These are phyloP conservation scores for Pseudognaphalium luteoalbum DNA, from an alignment of 129 eudicot genomes.

Conservation along the genomic window DNA sequence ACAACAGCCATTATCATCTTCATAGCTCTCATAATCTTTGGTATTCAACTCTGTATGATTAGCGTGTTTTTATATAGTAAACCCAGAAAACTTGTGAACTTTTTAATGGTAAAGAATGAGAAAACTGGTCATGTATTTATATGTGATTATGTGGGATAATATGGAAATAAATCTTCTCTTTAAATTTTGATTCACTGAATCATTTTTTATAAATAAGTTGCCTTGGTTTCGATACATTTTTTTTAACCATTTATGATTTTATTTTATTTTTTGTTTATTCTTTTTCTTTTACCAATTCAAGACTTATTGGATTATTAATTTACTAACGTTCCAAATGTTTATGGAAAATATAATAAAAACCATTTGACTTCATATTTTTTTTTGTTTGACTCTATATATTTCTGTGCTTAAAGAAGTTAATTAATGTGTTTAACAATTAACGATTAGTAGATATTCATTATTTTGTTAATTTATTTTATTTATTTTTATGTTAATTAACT, in stretches of 20 bases:
- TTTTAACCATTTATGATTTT: background rate
- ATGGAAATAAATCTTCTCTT: slow-evolving; percentile 22
- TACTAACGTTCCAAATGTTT: slow-evolving; percentile 22
- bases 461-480: too few species aligned
- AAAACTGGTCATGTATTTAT: slow-evolving; percentile 18
- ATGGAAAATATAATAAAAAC: slow-evolving; percentile 10
- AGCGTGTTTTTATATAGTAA: background rate
- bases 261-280: background rate
- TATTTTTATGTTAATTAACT: too few species aligned
- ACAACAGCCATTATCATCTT: slow-evolving; percentile 10
- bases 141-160: background rate
- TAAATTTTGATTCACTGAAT: slow-evolving; percentile 16
- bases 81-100: background rate
- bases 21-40: background rate
- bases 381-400: background rate
- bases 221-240: slow-evolving; percentile 21
- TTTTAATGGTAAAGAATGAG: background rate
- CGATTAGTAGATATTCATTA: too few species aligned
- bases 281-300: slow-evolving; percentile 6
- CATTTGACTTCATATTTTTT: background rate
- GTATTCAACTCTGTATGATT: background rate
- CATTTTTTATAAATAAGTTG: slow-evolving; percentile 25
- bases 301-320: background rate
- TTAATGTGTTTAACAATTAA: too few species aligned
- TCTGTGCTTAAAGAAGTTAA: background rate